phyloP scores from a whole-genome alignment of 2,329 filamentous ascomycete species.

The Colletotrichum incanum region DNA sequence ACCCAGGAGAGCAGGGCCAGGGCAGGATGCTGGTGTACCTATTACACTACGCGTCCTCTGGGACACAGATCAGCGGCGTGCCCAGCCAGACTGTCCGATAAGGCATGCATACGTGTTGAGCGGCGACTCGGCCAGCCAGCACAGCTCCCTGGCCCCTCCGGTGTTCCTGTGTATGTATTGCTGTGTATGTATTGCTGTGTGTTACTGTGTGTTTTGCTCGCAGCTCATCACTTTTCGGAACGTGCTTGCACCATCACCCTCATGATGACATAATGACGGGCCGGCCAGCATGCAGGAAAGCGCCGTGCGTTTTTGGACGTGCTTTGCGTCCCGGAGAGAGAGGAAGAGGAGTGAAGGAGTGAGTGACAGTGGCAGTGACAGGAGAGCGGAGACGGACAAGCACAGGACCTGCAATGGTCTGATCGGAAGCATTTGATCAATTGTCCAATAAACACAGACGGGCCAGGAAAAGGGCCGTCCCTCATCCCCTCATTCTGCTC shows the following conservation, averaged over 20 bases:
- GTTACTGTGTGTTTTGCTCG: background rate
- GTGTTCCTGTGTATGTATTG: background rate
- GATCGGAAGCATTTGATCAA: conserved; percentile 10
- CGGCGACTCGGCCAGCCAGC: conserved; percentile 20
- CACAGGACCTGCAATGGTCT: background rate
- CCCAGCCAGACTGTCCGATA: conserved; percentile 29
- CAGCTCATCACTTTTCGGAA: background rate
- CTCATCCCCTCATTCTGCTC: background rate
- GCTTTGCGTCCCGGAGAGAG: background rate
- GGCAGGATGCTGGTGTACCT: background rate
- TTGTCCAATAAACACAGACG: background rate
- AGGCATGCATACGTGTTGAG: conserved; percentile 35
- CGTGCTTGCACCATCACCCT: conserved; percentile 9
- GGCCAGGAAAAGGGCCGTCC: conserved; percentile 1
- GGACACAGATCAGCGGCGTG: conserved; percentile 33
- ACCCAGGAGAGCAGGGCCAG: conserved; percentile 3
- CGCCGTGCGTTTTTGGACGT: conserved; percentile 17
- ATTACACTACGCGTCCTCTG: conserved; percentile 1
- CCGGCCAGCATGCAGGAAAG: conserved; percentile 14
- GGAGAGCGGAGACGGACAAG: background rate
- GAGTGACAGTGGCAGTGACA: background rate
- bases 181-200: background rate
- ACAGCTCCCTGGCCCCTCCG: background rate
- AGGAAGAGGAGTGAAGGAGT: background rate
- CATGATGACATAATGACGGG: conserved; percentile 36